phyloP scores from a whole-genome alignment of 2,329 filamentous ascomycete genomes.

The Fusarium foetens region DNA sequence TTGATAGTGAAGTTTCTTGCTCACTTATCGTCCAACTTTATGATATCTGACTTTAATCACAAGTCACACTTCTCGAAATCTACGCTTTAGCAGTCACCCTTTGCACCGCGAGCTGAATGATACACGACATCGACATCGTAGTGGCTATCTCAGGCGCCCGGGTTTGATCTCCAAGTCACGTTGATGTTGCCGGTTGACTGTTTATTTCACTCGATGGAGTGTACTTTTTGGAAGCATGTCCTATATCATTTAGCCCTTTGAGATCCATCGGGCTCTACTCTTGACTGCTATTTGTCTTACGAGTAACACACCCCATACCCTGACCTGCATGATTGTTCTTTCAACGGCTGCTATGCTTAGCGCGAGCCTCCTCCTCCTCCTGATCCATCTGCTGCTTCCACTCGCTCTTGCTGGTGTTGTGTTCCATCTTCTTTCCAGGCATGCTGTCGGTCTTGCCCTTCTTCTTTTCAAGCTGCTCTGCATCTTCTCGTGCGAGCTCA shows the following conservation, averaged over 20 bases:
- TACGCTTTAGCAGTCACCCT: rapidly evolving
- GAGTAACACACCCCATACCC: background rate
- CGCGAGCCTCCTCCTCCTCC: background rate
- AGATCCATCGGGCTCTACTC: background rate
- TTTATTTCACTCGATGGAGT: background rate
- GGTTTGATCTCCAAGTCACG: rapidly evolving
- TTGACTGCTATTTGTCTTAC: background rate
- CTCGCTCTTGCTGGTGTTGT: background rate
- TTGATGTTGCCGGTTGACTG: background rate
- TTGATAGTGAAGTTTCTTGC: background rate
- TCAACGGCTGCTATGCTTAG: background rate
- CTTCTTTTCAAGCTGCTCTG: conserved; percentile 17
- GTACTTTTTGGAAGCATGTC: background rate
- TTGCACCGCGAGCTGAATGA: rapidly evolving
- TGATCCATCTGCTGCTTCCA: background rate
- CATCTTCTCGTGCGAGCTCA: conserved; percentile 24
- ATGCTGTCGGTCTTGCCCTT: conserved; percentile 12
- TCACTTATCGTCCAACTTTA: background rate
- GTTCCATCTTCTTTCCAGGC: conserved; percentile 11
- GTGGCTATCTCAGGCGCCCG: background rate
- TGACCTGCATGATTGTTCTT: background rate
- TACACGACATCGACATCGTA: rapidly evolving
- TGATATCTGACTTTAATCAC: rapidly evolving
- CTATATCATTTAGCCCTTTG: background rate
- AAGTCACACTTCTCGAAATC: rapidly evolving